These are phyloP conservation scores for Gossypioides kirkii DNA, from an alignment of 345 rosid species.

Conservation along the genomic window DNA sequence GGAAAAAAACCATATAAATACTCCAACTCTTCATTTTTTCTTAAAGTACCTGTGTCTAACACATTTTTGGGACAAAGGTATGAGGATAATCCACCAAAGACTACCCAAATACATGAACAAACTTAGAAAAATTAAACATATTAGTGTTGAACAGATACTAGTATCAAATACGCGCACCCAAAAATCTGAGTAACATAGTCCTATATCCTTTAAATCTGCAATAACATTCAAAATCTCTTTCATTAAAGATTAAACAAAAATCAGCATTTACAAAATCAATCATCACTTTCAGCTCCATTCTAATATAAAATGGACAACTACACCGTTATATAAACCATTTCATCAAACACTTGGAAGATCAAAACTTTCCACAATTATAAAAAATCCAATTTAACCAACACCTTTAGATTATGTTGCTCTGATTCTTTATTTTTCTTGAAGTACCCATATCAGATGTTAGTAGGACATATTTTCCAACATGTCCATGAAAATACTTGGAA, in stretches of 20 bases:
- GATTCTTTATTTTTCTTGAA: neutral
- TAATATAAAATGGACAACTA: slow-evolving; percentile 5
- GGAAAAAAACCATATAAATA: neutral
- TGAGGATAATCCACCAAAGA: neutral
- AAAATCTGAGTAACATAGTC: neutral
- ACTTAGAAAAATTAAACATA: neutral
- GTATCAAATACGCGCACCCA: neutral
- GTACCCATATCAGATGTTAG: neutral
- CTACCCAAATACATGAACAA: neutral
- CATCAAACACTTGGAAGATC: neutral
- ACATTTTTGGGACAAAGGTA: neutral
- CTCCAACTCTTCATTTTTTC: neutral
- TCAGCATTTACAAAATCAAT: neutral
- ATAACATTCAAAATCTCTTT: neutral
- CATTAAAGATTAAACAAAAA: neutral
- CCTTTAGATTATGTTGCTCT: neutral
- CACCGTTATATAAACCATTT: neutral
- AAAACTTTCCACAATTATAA: neutral
- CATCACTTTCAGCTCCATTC: neutral
- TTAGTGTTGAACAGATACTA: neutral
- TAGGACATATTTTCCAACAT: neutral
- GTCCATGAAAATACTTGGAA: neutral
- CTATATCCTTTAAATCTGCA: neutral
- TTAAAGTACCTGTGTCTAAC: neutral
- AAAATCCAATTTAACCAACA: neutral